These are phyloP conservation scores for Blastocystis sp. DNA, from an alignment of 352 stramenopile genomes.

Conservation along the genomic window DNA sequence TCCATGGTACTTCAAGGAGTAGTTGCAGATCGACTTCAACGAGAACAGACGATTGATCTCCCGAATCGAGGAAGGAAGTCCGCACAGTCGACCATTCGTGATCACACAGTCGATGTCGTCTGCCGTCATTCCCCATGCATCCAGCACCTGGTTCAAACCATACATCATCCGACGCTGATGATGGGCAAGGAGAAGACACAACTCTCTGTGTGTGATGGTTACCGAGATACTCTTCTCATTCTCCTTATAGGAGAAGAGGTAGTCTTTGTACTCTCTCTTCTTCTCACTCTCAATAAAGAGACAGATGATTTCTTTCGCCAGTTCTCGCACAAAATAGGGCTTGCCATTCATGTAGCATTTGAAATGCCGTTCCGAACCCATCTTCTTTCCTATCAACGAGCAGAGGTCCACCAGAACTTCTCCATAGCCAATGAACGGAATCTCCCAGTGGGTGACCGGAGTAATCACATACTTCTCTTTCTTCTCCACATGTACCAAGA, in stretches of 20 bases:
- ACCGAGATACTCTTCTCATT: too few relatives aligned
- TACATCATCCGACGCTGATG: not conserved
- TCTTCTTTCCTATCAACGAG: too few relatives aligned
- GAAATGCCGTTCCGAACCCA: too few relatives aligned
- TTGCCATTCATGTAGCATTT: not conserved
- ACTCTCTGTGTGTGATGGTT: too few relatives aligned
- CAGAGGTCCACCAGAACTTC: too few relatives aligned
- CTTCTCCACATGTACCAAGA: not conserved
- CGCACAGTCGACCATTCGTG: not conserved
- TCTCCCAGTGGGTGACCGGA: not conserved
- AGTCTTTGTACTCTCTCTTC: too few relatives aligned
- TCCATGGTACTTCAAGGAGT: too few relatives aligned
- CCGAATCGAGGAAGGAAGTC: not conserved
- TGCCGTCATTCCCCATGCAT: not conserved
- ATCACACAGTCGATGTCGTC: not conserved
- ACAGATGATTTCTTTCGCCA: not conserved
- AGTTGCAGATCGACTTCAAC: not conserved
- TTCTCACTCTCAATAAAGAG: not conserved
- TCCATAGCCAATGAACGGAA: not conserved
- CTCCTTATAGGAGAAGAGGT: too few relatives aligned
- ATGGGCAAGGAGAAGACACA: not conserved
- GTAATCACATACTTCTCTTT: not conserved
- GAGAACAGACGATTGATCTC: not conserved
- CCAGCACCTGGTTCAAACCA: not conserved
- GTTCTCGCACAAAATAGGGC: not conserved